Conservation (phyloP, 140 eudicot genomes). For the Cichorium intybus region DNA sequence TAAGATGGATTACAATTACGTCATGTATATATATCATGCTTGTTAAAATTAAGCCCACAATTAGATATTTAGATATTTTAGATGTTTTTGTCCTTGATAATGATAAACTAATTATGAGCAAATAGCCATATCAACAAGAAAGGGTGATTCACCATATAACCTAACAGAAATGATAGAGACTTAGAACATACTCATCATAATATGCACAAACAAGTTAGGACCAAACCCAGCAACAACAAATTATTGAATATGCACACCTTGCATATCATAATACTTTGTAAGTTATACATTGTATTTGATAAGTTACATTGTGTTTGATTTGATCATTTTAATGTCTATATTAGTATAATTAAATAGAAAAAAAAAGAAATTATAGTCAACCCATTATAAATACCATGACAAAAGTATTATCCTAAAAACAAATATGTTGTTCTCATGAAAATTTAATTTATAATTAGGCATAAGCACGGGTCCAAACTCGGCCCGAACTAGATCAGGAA, state of each 20-base stretch:
- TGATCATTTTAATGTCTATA: neutral
- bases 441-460: too few relatives aligned
- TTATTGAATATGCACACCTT: neutral
- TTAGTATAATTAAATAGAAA: too few relatives aligned
- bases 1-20: neutral
- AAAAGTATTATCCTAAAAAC: neutral
- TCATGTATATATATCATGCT: neutral
- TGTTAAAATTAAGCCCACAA: neutral
- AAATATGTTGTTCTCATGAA: neutral
- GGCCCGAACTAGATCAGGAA: too few relatives aligned
- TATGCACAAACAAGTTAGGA: conserved; percentile 25
- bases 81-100: neutral
- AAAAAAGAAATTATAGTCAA: too few relatives aligned
- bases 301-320: neutral
- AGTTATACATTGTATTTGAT: neutral
- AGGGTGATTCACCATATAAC: conserved; percentile 5
- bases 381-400: neutral
- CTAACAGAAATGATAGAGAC: conserved; percentile 25
- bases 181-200: conserved; percentile 25
- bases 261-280: neutral
- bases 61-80: neutral
- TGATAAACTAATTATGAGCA: neutral
- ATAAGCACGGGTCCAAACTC: too few relatives aligned
- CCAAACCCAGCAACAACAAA: conserved; percentile 21
- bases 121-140: conserved; percentile 16